phyloP scores from a whole-genome alignment of 306 rosid genomes.

The Dalbergia oliveri region DNA sequence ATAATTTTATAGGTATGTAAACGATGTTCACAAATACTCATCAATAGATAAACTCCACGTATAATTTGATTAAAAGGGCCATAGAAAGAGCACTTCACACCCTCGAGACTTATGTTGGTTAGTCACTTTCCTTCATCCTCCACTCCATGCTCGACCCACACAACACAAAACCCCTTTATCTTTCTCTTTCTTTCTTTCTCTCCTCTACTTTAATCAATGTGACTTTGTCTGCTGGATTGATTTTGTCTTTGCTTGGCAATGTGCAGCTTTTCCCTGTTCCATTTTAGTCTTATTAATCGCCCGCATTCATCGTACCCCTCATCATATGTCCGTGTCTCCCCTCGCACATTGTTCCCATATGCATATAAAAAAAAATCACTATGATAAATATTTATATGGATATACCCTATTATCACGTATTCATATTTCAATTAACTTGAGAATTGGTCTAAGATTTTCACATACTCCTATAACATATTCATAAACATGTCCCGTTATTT shows the following conservation, averaged over 20 bases:
- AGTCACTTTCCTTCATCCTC: conserved; percentile 43
- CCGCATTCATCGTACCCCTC: conserved; percentile 82
- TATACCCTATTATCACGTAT: neutral
- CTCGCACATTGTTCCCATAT: neutral
- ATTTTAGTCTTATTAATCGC: conserved; percentile 56
- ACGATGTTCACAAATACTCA: no score
- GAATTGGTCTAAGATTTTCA: neutral
- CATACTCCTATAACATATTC: neutral
- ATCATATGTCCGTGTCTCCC: conserved; percentile 68
- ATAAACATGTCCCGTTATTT: neutral
- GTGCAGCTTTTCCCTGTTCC: conserved; percentile 42
- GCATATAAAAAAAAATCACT: no score
- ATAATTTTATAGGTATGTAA: no score
- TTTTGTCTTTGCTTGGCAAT: conserved; percentile 53
- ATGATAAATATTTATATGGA: no score
- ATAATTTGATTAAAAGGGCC: neutral
- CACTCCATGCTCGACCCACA: conserved; percentile 42
- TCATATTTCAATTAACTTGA: neutral
- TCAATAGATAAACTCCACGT: no score
- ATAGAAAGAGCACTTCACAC: neutral
- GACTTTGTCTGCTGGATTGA: conserved; percentile 48
- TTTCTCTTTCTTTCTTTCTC: conserved; percentile 9
- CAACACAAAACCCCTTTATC: conserved; percentile 42
- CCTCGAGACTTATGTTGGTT: conserved; percentile 52
- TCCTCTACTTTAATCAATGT: conserved; percentile 53